These are phyloP conservation scores for Dianthus caryophyllus DNA, from an alignment of 148 eudicot species.

Conservation along the genomic window DNA sequence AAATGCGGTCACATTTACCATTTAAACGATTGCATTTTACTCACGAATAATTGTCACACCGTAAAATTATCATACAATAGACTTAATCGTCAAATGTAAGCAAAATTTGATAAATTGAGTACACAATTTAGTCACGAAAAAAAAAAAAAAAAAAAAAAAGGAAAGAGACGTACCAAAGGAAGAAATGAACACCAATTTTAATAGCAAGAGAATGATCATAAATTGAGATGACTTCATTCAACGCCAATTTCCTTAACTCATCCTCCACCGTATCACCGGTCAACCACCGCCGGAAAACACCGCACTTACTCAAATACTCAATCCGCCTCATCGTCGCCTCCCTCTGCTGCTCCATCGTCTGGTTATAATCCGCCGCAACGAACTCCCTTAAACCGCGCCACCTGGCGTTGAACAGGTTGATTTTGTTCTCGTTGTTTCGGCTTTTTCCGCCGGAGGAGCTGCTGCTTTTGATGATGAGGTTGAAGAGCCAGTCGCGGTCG, in stretches of 20 bases:
- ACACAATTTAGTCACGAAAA: too few species aligned
- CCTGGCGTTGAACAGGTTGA: slow-evolving; percentile 46
- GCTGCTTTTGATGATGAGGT: slow-evolving; percentile 42
- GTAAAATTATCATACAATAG: too few species aligned
- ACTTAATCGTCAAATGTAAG: too few species aligned
- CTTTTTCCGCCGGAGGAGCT: too few species aligned
- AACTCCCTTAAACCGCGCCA: slow-evolving; percentile 47
- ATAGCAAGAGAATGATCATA: slow-evolving; percentile 76
- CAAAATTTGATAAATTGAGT: too few species aligned
- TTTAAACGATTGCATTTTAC: too few species aligned
- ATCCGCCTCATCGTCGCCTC: slow-evolving; percentile 63
- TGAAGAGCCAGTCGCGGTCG: slow-evolving; percentile 67
- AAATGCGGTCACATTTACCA: too few species aligned
- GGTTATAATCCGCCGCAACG: slow-evolving; percentile 61
- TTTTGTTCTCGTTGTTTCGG: not conserved
- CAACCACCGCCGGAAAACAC: slow-evolving; percentile 64
- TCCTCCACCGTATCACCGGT: slow-evolving; percentile 40
- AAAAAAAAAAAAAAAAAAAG: not conserved
- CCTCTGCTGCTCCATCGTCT: slow-evolving; percentile 76
- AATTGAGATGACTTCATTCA: slow-evolving; percentile 45
- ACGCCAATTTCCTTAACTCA: slow-evolving; percentile 60
- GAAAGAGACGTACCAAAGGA: slow-evolving; percentile 50
- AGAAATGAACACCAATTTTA: slow-evolving; percentile 76
- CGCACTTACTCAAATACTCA: slow-evolving; percentile 43
- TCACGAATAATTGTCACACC: too few species aligned